Base-by-base conservation (phyloP, 179 eudicot genomes). In the Corrigiola litoralis region DNA sequence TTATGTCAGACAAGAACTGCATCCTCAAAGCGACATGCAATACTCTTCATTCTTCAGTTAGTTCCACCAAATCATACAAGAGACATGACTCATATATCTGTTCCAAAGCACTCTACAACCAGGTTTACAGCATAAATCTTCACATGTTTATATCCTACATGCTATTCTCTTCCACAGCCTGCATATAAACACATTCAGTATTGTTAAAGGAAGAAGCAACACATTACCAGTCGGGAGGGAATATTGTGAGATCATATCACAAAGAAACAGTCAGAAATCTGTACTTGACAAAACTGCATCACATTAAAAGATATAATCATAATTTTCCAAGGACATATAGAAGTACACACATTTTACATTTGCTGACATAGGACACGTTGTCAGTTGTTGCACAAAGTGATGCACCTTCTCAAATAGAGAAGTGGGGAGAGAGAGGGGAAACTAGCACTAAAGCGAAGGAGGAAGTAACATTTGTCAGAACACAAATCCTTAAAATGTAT, bases 161-260 rank as follows among this genome's bases (percentile, higher is more conserved):
- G 75, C 18, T 33, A 69, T 25, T 44, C 67, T 44, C 70, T 42
- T 61, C 67, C 75, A 70, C 50, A 71, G 2, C 75, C 79, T 75
- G 75, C 74, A 69, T 29, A 36, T 31, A 14, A 58, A 52, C 53
- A 59, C 12, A 18, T 36, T 34, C 52, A 36, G 47, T 31, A 45
- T 70, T 47, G 37, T 51, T 42, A 51, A 34, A 21, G 29, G 32
- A 42, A n/a, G 57, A 28, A 64, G 3, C 3, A 3, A 33, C 29
- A 45, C 5, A 54, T 11, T 23, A 32, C 34, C 7, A 38, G 11
- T 20, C 6, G 24, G 25, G 17, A 49, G n/a, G 58, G 18, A 21
- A 40, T 46, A 33, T 65, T 28, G 24, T 56, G 13, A 21, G 33
- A 17, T 58, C 25, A 21, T 5, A 23, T 46, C 38, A 18, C 28